Evolutionary conservation across 495 filamentous ascomycete species (phyloP), one percentile per base, ranked within the genome.

Genomic region (Echria macrotheca): DNA sequence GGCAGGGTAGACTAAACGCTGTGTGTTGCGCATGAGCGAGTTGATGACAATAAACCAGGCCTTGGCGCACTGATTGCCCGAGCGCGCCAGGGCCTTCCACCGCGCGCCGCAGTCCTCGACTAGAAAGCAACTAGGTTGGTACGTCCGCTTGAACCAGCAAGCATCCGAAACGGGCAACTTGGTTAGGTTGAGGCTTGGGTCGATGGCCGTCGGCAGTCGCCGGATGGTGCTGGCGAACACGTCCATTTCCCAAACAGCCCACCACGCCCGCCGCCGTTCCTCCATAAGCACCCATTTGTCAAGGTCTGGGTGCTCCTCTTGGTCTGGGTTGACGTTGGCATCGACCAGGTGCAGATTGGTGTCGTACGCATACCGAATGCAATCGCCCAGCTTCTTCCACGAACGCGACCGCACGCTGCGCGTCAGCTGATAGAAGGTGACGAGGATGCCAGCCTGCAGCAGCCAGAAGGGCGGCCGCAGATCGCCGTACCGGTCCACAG

Each of bases 171-270:
- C 53, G 5, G 62, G 62, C 4, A 65, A 55, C 28, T 57, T 23
- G 4, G 53, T 57, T 24, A 58, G 41, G 23, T 50, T 65, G 46
- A 60, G 52, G n/a, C 49, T 43, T 48, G 59, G 57, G 52, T 67
- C 53, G 1, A 70, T 64, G 1, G 63, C 67, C 5, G 59, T 54
- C 0, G 65, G 67, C 7, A 46, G 51, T 17, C 63, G 54, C 2
- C 63, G 57, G 17, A 70, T 59, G 4, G 61, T 61, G 42, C 53
- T 64, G 11, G 67, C 63, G 42, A 67, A 70, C 24, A 62, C 55
- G 29, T 70, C 67, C 59, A 70, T 64, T 36, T 70, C 67, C 67
- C 67, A 70, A 19, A 68, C 60, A 1, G 65, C 61, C 67, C 67
- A 70, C 59, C 65, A 66, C n/a, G 59, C 53, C 12, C 63, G 47